These are phyloP conservation scores for Tothia fuscella DNA, from an alignment of 2,329 filamentous ascomycete genomes.

Conservation along the genomic window DNA sequence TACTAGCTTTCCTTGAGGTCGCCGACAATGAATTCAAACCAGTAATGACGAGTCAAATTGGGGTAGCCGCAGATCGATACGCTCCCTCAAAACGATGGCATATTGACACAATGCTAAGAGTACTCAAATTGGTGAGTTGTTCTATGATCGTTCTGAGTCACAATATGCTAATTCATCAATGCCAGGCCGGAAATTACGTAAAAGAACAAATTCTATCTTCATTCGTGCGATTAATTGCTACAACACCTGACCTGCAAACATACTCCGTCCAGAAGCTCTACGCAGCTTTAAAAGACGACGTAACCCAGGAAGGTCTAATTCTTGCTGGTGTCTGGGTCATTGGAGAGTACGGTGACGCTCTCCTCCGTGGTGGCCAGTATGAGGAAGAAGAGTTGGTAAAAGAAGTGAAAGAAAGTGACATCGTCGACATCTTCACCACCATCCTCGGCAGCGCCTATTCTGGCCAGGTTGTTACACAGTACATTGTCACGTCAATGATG, in stretches of 20 bases:
- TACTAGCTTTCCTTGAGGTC: conserved; percentile 90
- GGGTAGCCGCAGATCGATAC: conserved; percentile 89
- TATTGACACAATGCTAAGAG: conserved; percentile 91
- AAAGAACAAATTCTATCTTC: conserved; percentile 97
- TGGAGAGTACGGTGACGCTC: conserved; percentile 85
- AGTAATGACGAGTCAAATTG: conserved; percentile 96
- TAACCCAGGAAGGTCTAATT: conserved; percentile 91
- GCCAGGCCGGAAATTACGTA: conserved; percentile 76
- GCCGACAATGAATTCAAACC: conserved; percentile 98
- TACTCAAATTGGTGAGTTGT: conserved; percentile 59
- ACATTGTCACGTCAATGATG: conserved; percentile 89
- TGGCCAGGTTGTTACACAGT: conserved; percentile 82
- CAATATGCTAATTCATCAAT: conserved; percentile 14
- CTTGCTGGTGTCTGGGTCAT: conserved; percentile 95
- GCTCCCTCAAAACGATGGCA: conserved; percentile 98
- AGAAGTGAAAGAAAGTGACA: conserved; percentile 73
- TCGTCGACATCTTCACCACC: conserved; percentile 83
- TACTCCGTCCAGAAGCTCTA: conserved; percentile 96
- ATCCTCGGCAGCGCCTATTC: conserved; percentile 93
- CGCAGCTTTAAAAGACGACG: conserved; percentile 80
- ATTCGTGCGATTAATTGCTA: conserved; percentile 90
- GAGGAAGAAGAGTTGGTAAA: conserved; percentile 85
- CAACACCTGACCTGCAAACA: conserved; percentile 85
- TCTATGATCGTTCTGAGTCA: background rate
- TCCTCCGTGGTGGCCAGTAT: conserved; percentile 81